Evolutionary conservation across 208 protist species (phyloP), one percentile per base, ranked within the genome.

Genomic region (Phytomonas serpens): DNA sequence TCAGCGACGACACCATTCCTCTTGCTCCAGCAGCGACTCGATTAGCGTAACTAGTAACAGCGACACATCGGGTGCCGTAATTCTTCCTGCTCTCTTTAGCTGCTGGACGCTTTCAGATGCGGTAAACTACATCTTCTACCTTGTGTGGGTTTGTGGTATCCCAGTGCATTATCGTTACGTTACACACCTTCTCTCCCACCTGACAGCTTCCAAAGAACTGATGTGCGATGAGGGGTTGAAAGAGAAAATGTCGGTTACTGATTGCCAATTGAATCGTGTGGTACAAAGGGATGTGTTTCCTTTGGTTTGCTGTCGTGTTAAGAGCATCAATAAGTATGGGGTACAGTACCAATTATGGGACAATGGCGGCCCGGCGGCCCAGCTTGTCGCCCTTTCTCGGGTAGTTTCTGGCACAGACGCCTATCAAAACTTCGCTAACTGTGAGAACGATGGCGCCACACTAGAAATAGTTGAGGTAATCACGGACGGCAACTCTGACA

Each of bases 101-200:
- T 19, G 11, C 33, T 81, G 84, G 85, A 67, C 69, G 0, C 14
- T 47, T 10, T 11, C 40, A 19, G 88, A 89, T 32, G 72, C 89
- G 0, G 69, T 71, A 37, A 73, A 82, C 13, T 79, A 92, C 64
- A 57, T 94, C 42, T 89, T 92, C 63, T 71, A 87, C 64, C 37
- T 87, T 19, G 80, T 87, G 36, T 93, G 84, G 85, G 73, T 88
- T 0, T 94, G 83, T 63, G 81, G 84, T 32, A 66, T 93, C 7
- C 85, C 89, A 0, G 71, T 90, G 30, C 86, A 94, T 63, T 52
- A 76, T 36, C 81, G 75, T 0, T 89, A 92, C 76, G 79, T 89
- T 19, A 68, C 70, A 1, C 72, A 81, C 0, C 64, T 94, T 7
- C 78, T 92, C 3, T 52, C 68, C 33, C 77, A 77, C 64, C 74